These are phyloP conservation scores for Phaeosphaeria sp. DNA, from an alignment of 2,329 filamentous ascomycete genomes.

Conservation along the genomic window DNA sequence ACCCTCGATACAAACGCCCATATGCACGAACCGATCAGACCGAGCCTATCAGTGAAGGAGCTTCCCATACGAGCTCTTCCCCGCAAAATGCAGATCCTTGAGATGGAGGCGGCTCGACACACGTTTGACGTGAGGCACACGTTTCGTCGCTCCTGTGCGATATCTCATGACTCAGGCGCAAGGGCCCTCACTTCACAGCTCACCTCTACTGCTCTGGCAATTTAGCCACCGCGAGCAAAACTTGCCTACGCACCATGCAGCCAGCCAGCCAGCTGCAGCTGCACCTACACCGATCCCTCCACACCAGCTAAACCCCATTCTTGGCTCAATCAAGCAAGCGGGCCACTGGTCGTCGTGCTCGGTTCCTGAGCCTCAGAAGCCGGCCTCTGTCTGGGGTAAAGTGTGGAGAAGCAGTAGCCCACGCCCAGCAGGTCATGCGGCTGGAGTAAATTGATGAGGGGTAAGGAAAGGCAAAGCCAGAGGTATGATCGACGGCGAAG, in stretches of 20 bases:
- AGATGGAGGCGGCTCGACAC: slow-evolving; percentile 3
- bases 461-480: neutral
- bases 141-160: neutral
- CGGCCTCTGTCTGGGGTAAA: slow-evolving; percentile 25
- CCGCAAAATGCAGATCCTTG: slow-evolving; percentile 21
- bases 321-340: slow-evolving; percentile 2
- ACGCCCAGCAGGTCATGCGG: slow-evolving; percentile 17
- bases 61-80: slow-evolving; percentile 18
- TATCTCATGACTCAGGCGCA: slow-evolving; percentile 14
- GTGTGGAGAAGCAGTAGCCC: slow-evolving; percentile 19
- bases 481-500: slow-evolving; percentile 9
- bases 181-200: slow-evolving; percentile 3
- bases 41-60: slow-evolving; percentile 12
- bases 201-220: slow-evolving; percentile 2
- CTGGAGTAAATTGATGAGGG: slow-evolving; percentile 10
- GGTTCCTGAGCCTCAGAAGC: slow-evolving; percentile 35
- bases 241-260: slow-evolving; percentile 1
- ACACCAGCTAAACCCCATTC: neutral
- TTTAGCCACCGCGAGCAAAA: slow-evolving; percentile 12
- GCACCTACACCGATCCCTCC: slow-evolving; percentile 2
- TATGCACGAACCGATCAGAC: slow-evolving; percentile 7
- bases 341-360: slow-evolving; percentile 6
- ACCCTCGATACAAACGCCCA: slow-evolving; percentile 13
- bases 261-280: neutral
- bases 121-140: neutral